These are phyloP conservation scores for Berkeleyomyces basicola DNA, from an alignment of 2,329 filamentous ascomycete genomes.

Conservation along the genomic window DNA sequence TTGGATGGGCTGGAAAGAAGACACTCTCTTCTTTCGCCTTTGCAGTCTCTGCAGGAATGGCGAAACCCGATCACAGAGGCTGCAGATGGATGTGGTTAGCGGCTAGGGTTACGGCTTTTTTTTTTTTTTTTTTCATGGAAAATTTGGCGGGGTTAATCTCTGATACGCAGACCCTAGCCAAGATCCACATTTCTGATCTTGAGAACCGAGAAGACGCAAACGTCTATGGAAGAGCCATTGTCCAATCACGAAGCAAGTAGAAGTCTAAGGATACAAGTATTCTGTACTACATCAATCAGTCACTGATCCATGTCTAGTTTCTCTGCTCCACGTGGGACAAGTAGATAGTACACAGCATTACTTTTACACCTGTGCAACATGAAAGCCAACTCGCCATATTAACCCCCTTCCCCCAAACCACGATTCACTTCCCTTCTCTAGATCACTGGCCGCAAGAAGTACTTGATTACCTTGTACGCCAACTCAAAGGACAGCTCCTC, in stretches of 20 bases:
- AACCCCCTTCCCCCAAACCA: too few relatives aligned
- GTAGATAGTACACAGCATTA: too few relatives aligned
- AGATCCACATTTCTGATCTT: too few relatives aligned
- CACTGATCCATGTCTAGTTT: too few relatives aligned
- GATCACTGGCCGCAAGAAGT: conserved; percentile 34
- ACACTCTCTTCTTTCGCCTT: background rate
- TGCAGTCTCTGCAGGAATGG: background rate
- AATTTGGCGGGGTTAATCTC: background rate
- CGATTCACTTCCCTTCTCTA: conserved; percentile 17
- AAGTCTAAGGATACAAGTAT: too few relatives aligned
- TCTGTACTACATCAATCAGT: too few relatives aligned
- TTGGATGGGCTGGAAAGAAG: background rate
- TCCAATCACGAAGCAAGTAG: too few relatives aligned
- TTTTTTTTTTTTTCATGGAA: background rate
- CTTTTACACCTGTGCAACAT: too few relatives aligned
- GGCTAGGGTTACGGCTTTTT: background rate
- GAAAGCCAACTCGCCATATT: too few relatives aligned
- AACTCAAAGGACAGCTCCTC: conserved; percentile 27
- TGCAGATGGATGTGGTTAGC: background rate
- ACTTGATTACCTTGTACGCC: conserved; percentile 37
- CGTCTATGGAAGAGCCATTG: too few relatives aligned
- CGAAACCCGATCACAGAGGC: background rate
- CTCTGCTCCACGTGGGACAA: background rate
- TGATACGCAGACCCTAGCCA: too few relatives aligned
- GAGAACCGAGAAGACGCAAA: too few relatives aligned